These are phyloP conservation scores for Solanum chmielewskii DNA, from an alignment of 257 asterid species.

Conservation along the genomic window DNA sequence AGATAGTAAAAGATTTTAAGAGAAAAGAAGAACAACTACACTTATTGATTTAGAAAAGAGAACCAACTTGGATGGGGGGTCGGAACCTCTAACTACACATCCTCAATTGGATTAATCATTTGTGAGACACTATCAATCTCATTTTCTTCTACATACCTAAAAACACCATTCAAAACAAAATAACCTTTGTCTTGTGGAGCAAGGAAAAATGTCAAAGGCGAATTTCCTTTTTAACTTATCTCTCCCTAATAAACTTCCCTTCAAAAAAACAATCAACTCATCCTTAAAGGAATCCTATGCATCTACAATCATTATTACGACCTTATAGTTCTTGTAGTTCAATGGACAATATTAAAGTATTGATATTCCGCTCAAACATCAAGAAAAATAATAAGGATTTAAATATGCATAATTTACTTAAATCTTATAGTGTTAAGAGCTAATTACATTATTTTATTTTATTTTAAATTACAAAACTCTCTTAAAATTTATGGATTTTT, in stretches of 20 bases:
- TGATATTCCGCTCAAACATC: conserved; percentile 46
- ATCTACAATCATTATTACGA: conserved; percentile 79
- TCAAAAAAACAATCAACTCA: conserved; percentile 75
- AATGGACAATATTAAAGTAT: conserved; percentile 61
- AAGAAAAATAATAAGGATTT: not conserved
- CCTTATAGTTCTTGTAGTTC: conserved; percentile 82
- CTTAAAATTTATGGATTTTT: too few species aligned
- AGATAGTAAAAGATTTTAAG: not conserved
- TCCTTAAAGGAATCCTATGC: conserved; percentile 65
- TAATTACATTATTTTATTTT: too few species aligned
- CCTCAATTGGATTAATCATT: conserved; percentile 21
- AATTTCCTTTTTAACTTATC: conserved; percentile 59
- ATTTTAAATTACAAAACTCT: too few species aligned
- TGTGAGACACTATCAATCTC: conserved; percentile 23
- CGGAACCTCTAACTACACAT: conserved; percentile 18
- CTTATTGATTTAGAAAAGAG: not conserved
- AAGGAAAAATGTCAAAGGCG: conserved; percentile 74
- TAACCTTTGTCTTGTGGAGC: conserved; percentile 92
- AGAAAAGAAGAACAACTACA: not conserved
- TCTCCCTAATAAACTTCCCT: conserved; percentile 80
- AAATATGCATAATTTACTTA: not conserved
- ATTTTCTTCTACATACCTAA: conserved; percentile 54
- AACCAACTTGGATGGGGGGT: conserved; percentile 46
- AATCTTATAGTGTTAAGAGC: not conserved
- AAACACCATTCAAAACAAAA: conserved; percentile 69